Evolutionary conservation across 495 filamentous ascomycete genomes (phyloP), one percentile per base, ranked within the genome.

Genomic region (Pseudomonodictys pantanalensis): DNA sequence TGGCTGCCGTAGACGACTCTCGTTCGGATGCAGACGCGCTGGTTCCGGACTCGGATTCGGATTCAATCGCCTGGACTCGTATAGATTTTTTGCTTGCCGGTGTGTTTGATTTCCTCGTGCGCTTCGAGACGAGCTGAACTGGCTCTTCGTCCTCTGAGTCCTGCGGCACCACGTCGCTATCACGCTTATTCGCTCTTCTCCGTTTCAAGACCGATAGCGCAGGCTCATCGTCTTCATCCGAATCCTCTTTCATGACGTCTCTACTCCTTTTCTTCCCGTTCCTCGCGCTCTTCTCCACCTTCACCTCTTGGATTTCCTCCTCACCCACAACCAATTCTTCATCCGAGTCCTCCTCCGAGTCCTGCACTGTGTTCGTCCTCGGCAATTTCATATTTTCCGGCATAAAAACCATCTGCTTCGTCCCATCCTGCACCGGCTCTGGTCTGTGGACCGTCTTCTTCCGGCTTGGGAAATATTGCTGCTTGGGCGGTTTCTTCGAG

Each of bases 391-490:
- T 30, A 24, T 3, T 41, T 28, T 64, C 60, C 47, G 60, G 59
- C 12, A 41, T 2, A 47, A 64, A 58, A 7, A 12, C 47, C 50
- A 50, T 58, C 32, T 64, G 61, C 30, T 30, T 18, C 12, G 11
- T 17, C n/a, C 7, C 54, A 42, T 48, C 48, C 2, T 54, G n/a
- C 7, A 20, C 20, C 3, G 26, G 11, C 2, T 15, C 24, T 3
- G 61, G 47, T 29, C 46, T 64, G 18, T 55, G 61, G 26, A 64
- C 61, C 4, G 35, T 64, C 41, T 53, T 64, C 45, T 29, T 26
- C 11, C 49, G 38, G 10, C 49, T 28, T 9, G 61, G 54, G 24
- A 64, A 59, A 39, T 49, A 44, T 41, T 33, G 26, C 33, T 64
- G 60, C 46, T 59, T 59, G 29, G 55, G 49, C 5, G 55, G 35